These are phyloP conservation scores for Neonectria coccinea DNA, from an alignment of 2,329 filamentous ascomycete species.

Conservation along the genomic window DNA sequence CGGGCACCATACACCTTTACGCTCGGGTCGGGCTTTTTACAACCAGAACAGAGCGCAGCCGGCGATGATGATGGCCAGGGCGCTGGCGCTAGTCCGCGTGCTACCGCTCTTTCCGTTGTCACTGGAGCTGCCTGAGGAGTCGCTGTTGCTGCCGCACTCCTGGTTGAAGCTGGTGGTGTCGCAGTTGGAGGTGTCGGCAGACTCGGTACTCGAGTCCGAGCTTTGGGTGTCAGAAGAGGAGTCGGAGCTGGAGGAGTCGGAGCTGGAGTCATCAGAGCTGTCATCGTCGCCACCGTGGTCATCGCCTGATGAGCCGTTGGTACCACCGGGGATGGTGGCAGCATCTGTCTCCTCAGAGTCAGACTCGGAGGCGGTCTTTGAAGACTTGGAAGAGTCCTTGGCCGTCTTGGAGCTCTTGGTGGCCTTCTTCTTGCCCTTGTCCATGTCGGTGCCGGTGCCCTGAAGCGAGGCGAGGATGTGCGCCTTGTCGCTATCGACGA, in stretches of 20 bases:
- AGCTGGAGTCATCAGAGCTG: constrained; percentile 23
- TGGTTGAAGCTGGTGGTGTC: constrained; percentile 56
- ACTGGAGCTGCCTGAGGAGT: constrained; percentile 46
- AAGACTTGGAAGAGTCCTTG: constrained; percentile 31
- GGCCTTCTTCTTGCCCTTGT: constrained; percentile 53
- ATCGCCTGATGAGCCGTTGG: constrained; percentile 15
- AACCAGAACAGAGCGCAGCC: constrained; percentile 52
- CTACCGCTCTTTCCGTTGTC: constrained; percentile 49
- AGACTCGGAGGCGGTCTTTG: constrained; percentile 18
- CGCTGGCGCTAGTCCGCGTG: constrained; percentile 50
- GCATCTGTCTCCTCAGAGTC: constrained; percentile 30
- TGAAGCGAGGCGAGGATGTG: constrained; percentile 83
- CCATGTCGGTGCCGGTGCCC: constrained; percentile 83
- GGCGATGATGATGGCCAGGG: constrained; percentile 54
- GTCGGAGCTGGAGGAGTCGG: constrained; percentile 29
- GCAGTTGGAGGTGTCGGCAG: constrained; percentile 50
- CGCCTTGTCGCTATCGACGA: constrained; percentile 78
- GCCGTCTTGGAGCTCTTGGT: constrained; percentile 25
- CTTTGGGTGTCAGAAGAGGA: constrained; percentile 30
- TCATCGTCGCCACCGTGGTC: constrained; percentile 15
- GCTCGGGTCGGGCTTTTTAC: constrained; percentile 35
- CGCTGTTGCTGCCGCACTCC: constrained; percentile 47
- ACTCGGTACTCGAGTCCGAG: constrained; percentile 34
- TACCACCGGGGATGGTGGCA: constrained; percentile 39
- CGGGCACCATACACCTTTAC: constrained; percentile 6